These are phyloP conservation scores for Fraxinus pennsylvanica DNA, from an alignment of 257 asterid species.

Conservation along the genomic window DNA sequence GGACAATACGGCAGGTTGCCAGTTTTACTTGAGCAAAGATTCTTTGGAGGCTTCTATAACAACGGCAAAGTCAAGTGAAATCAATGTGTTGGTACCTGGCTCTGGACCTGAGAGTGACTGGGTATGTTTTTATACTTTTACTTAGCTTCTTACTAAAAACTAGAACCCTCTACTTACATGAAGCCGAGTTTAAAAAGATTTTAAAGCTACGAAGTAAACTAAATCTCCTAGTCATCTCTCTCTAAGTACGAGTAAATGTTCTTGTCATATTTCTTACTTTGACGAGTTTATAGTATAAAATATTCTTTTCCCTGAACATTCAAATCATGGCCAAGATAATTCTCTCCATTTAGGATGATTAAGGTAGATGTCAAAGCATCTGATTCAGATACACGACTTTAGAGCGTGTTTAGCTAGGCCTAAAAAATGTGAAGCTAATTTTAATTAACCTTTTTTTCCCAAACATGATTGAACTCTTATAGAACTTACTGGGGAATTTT, in stretches of 20 bases:
- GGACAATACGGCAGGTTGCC: conserved; percentile 95
- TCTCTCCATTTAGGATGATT: not conserved
- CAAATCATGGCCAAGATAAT: not conserved
- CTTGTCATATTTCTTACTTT: no score
- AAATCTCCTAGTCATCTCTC: not conserved
- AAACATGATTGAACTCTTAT: not conserved
- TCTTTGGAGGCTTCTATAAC: conserved; percentile 82
- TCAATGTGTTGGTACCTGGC: conserved; percentile 88
- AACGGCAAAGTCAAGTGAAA: conserved; percentile 92
- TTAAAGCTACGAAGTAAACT: not conserved
- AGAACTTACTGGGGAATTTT: not conserved
- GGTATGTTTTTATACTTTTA: conserved; percentile 53
- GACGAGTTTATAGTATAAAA: not conserved
- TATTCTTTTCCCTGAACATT: not conserved
- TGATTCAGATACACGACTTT: not conserved
- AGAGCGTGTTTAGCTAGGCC: not conserved
- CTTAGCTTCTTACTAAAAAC: conserved; percentile 6
- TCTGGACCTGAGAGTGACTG: conserved; percentile 80
- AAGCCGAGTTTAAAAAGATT: not conserved
- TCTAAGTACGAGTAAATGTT: not conserved
- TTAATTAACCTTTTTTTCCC: not conserved
- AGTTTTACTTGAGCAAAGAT: conserved; percentile 82
- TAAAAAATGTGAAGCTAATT: not conserved
- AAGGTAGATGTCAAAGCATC: not conserved
- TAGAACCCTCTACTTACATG: not conserved